A percentile compares a stretch with the other conserved stretches of the same genome.
Evolutionary conservation across 2,329 filamentous ascomycete genomes (phyloP).

Genomic region (Phialemonium atrogriseum): DNA sequence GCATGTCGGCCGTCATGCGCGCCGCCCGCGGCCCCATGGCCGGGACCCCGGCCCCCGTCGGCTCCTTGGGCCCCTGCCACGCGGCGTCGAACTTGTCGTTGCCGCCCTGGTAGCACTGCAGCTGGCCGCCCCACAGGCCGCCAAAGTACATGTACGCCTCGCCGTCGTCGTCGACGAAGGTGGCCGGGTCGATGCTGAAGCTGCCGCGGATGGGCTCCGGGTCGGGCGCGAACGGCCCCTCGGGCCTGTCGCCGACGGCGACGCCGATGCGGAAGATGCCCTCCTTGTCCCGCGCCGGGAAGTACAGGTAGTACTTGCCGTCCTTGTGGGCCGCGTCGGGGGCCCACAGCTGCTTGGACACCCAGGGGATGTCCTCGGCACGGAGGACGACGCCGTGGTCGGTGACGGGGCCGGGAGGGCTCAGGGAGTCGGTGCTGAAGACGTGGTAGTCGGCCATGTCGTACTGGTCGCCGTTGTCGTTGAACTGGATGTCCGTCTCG

Average conservation of each 20-base stretch:
- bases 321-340: constrained; percentile 64
- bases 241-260: constrained; percentile 52
- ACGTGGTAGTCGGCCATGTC: constrained; percentile 83
- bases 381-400: constrained; percentile 66
- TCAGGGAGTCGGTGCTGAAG: constrained; percentile 47
- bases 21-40: constrained; percentile 63
- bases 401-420: constrained; percentile 49
- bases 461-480: constrained; percentile 81
- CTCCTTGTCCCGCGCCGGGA: constrained; percentile 64
- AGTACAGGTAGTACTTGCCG: constrained; percentile 67
- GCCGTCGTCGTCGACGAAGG: constrained; percentile 61
- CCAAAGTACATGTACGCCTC: constrained; percentile 66
- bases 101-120: constrained; percentile 63
- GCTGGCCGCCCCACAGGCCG: constrained; percentile 72
- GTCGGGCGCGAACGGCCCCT: constrained; percentile 63
- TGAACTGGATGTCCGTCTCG: constrained; percentile 64
- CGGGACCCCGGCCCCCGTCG: constrained; percentile 40
- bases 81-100: constrained; percentile 44
- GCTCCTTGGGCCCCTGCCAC: constrained; percentile 51
- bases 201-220: constrained; percentile 56
- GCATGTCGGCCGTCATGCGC: constrained; percentile 57
- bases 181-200: constrained; percentile 70
- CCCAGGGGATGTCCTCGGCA: constrained; percentile 64
- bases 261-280: constrained; percentile 70
- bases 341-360: constrained; percentile 71